Conservation (phyloP, 139 green algal genomes). For the Zygnema cylindricum region DNA sequence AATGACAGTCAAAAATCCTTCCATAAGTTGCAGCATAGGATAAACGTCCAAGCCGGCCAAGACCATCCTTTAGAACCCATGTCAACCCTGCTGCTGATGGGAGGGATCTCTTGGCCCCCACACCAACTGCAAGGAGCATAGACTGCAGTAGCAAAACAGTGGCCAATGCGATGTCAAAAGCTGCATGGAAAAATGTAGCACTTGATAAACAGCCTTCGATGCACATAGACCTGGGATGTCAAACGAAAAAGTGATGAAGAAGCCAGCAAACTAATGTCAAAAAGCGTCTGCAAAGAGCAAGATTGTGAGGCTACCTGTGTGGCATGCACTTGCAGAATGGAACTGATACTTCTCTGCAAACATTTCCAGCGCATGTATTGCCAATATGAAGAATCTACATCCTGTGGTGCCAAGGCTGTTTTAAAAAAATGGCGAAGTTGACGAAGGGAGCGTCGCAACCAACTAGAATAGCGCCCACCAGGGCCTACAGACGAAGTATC, state of each 20-base stretch:
- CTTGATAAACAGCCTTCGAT: too few relatives aligned
- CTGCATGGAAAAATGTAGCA: too few relatives aligned
- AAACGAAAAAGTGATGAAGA: background rate
- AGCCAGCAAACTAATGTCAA: background rate
- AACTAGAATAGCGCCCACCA: background rate
- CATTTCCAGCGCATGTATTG: slow-evolving; percentile 80
- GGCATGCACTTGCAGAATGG: slow-evolving; percentile 80
- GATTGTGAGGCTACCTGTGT: too few relatives aligned
- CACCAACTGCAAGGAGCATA: slow-evolving; percentile 87
- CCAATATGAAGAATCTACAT: slow-evolving; percentile 91
- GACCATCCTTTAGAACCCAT: slow-evolving; percentile 88
- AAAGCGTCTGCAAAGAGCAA: too few relatives aligned
- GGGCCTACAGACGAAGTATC: background rate
- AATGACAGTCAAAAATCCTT: slow-evolving; percentile 83
- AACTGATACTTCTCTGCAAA: slow-evolving; percentile 81
- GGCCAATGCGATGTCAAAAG: too few relatives aligned
- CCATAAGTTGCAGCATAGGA: slow-evolving; percentile 80
- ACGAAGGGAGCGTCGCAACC: background rate
- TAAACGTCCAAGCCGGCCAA: slow-evolving; percentile 82
- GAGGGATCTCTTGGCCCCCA: slow-evolving; percentile 82
- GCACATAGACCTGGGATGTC: too few relatives aligned
- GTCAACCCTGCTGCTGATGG: slow-evolving; percentile 79
- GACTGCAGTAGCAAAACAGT: slow-evolving; percentile 59
- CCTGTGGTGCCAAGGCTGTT: slow-evolving; percentile 54
- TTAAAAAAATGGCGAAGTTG: background rate